Evolutionary conservation across 2,329 filamentous ascomycete genomes (phyloP), one percentile per base, ranked within the genome.

Genomic region (Fusarium circinatum): DNA sequence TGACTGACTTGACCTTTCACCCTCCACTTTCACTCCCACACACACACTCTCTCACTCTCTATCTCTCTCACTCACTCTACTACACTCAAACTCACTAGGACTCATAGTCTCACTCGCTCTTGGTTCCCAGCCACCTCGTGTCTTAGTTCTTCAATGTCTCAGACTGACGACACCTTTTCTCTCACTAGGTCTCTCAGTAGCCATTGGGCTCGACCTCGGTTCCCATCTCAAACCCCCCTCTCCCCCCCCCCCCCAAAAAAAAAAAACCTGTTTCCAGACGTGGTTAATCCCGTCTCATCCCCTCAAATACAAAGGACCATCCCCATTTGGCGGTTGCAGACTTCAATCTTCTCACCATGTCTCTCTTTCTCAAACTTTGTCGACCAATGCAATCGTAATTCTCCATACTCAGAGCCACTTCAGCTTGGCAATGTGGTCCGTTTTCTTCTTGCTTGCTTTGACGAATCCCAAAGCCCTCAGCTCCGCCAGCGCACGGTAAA

Each of bases 341-440:
- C 44, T 54, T 66, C 49, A 52, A 24, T 55, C 26, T 38, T 62
- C 55, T 63, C 30, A 47, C 42, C 30, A 70, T 70, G 67, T 70
- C 67, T 70, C 67, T 70, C 65, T 55, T 70, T 58, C 58, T 54
- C 65, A 55, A 60, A 58, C 45, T 58, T 48, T 62, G 51, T 69
- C 49, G 32, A 39, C 64, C 57, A 52, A 60, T 71, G 47, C 51
- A 61, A 57, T 32, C 62, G 65, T 59, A 68, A 63, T 57, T 54
- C 30, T 42, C 34, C 34, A 42, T 67, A 63, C 54, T 65, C 68
- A 89, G 70, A 96, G 84, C 76, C 96, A 96, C 80, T 93, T 95
- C 90, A 95, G 87, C 85, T 98, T 98, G 44, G 94, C 92, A 75
- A 98, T 85, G 83, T 98, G 96, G 80, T 98, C 96, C 30, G 91